Evolutionary conservation across 2,329 filamentous ascomycete species (phyloP).

Genomic region (Xylaria sp.): DNA sequence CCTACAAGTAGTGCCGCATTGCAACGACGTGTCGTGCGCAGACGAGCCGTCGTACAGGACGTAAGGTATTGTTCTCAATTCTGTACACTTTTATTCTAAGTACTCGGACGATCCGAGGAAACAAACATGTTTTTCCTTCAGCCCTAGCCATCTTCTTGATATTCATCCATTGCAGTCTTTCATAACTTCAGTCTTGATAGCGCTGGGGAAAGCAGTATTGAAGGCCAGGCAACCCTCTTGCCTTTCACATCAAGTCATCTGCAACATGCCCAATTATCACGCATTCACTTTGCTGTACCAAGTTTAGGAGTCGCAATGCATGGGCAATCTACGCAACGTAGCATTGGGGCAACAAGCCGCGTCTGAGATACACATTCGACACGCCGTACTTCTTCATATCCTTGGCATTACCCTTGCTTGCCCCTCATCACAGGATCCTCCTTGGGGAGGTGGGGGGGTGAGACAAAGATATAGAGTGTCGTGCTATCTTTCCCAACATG

Average conservation of each 20-base stretch:
- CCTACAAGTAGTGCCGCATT: not conserved
- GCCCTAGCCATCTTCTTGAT: not conserved
- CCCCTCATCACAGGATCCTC: not conserved
- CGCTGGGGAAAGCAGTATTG: slow-evolving; percentile 11
- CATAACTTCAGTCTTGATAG: slow-evolving; percentile 8
- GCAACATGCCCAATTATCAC: not conserved
- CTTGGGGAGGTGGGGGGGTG: not conserved
- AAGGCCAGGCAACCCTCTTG: slow-evolving; percentile 13
- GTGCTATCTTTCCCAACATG: not conserved
- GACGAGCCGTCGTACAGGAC: not conserved
- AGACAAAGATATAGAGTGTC: not conserved
- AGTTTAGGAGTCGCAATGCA: not conserved
- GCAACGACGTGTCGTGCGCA: not conserved
- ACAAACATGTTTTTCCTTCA: not conserved
- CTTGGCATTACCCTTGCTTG: not conserved
- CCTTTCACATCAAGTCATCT: not conserved
- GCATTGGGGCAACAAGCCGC: slow-evolving; percentile 4
- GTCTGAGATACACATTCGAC: not conserved
- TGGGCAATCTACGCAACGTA: slow-evolving; percentile 4
- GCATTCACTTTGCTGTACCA: not conserved
- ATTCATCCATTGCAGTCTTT: slow-evolving; percentile 5
- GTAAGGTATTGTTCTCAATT: not conserved
- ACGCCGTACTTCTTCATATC: not conserved
- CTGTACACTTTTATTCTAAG: not conserved
- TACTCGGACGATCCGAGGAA: slow-evolving; percentile 5